Evolutionary conservation across 2,329 filamentous ascomycete genomes (phyloP).

Genomic region (Cryphonectria radicalis): DNA sequence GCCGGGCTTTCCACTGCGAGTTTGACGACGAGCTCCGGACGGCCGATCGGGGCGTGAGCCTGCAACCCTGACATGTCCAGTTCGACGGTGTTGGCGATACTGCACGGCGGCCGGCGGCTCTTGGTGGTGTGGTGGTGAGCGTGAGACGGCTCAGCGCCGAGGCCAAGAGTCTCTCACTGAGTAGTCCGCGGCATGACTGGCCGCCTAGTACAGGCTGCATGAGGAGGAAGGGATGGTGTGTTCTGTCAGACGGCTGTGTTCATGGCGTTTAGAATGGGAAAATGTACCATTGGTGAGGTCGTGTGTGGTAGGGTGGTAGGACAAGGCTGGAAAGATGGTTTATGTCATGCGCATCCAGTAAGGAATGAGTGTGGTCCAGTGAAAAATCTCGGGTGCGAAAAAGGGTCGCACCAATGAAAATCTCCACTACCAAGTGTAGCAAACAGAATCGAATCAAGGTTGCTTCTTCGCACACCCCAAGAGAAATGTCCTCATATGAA

Average conservation of each 20-base stretch:
- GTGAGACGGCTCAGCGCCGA: conserved; percentile 22
- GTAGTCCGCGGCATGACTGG: conserved; percentile 12
- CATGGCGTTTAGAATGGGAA: neutral
- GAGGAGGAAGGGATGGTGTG: neutral
- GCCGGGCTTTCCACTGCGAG: conserved; percentile 78
- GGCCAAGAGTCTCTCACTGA: conserved; percentile 25
- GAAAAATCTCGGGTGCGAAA: conserved; percentile 18
- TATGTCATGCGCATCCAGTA: neutral
- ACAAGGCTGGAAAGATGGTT: neutral
- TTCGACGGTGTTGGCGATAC: neutral
- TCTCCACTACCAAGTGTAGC: conserved; percentile 14
- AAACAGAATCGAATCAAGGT: neutral
- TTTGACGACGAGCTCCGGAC: conserved; percentile 46
- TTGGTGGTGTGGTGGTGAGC: conserved; percentile 7
- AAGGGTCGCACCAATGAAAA: conserved; percentile 16
- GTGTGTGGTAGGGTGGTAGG: neutral
- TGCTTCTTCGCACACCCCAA: too few species aligned
- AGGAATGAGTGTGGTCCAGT: neutral
- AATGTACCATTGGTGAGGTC: neutral
- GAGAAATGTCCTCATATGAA: neutral
- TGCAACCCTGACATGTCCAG: conserved; percentile 3
- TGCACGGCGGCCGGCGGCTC: neutral
- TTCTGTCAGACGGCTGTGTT: neutral
- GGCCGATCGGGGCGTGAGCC: neutral
- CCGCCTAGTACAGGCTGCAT: neutral